phyloP scores from a whole-genome alignment of 2,329 filamentous ascomycete genomes.

The Alternaria gansuensis region DNA sequence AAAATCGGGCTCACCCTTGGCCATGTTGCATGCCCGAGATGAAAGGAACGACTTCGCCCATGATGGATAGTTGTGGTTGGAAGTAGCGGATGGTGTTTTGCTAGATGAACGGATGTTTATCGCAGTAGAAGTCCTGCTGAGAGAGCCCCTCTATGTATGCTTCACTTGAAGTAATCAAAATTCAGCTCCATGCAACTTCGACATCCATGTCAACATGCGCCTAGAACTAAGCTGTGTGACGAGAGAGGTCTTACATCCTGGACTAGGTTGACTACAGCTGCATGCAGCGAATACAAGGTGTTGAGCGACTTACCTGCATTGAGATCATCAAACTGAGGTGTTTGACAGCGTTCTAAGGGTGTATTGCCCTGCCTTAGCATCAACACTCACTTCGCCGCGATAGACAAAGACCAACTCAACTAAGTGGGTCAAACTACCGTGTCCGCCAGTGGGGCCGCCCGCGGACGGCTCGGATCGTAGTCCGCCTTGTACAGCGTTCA shows the following conservation, averaged over 20 bases:
- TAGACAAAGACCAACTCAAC: background rate
- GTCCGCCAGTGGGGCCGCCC: background rate
- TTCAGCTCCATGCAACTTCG: background rate
- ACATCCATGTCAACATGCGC: background rate
- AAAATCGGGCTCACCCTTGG: background rate
- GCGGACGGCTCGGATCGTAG: background rate
- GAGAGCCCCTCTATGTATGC: background rate
- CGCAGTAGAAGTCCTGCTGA: background rate
- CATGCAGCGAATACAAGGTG: background rate
- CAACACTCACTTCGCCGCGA: background rate
- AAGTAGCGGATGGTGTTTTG: background rate
- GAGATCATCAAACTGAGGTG: background rate
- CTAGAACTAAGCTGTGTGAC: background rate
- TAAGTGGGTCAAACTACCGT: background rate
- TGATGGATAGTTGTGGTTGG: background rate
- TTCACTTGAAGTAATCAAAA: background rate
- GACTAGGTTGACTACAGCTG: background rate
- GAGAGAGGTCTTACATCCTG: too few species aligned
- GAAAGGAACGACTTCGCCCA: background rate
- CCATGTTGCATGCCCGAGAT: conserved; percentile 1
- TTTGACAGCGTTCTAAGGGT: background rate
- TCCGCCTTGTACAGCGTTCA: too few species aligned
- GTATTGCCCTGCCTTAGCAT: background rate
- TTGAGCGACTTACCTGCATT: background rate
- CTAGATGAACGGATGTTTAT: background rate